Conservation (phyloP, 768 basidiomycete genomes). For the Xanthoconium stramineum region DNA sequence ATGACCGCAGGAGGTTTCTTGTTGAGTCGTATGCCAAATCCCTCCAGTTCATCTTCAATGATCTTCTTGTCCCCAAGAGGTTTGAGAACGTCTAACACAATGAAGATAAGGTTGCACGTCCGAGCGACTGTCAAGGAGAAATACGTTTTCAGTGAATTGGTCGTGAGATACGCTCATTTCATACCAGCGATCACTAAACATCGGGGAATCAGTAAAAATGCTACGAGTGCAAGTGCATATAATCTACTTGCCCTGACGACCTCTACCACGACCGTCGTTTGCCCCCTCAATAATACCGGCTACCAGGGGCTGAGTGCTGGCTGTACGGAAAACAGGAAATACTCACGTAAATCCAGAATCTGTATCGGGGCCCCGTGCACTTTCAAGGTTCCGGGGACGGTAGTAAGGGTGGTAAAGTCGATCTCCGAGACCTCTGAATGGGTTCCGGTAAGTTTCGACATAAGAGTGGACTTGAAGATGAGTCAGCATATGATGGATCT, state of each 20-base stretch:
- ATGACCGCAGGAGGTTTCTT: conserved; percentile 88
- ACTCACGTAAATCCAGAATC: conserved; percentile 85
- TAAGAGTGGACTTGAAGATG: conserved; percentile 70
- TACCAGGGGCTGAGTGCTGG: conserved; percentile 30
- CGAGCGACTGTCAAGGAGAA: conserved; percentile 67
- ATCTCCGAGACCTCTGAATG: conserved; percentile 95
- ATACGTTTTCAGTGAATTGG: not conserved
- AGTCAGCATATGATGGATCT: conserved; percentile 3
- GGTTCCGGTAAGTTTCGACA: conserved; percentile 96
- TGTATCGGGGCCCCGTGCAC: conserved; percentile 97
- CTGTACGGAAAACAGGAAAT: not conserved
- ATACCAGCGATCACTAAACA: conserved; percentile 71
- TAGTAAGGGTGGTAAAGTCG: conserved; percentile 95
- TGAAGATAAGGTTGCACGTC: conserved; percentile 98
- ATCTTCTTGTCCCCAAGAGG: conserved; percentile 94
- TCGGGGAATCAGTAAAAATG: conserved; percentile 11
- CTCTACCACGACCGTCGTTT: conserved; percentile 92
- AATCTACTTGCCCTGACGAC: conserved; percentile 73
- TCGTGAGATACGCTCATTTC: conserved; percentile 19
- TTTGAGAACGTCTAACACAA: conserved; percentile 96
- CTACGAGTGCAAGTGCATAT: conserved; percentile 9
- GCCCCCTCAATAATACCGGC: conserved; percentile 99
- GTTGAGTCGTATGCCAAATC: conserved; percentile 96
- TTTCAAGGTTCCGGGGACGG: conserved; percentile 91
- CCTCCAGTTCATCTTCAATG: conserved; percentile 91